Evolutionary conservation across 2,329 filamentous ascomycete genomes (phyloP), one percentile per base, ranked within the genome.

Genomic region (Dactylellina haptotyla): DNA sequence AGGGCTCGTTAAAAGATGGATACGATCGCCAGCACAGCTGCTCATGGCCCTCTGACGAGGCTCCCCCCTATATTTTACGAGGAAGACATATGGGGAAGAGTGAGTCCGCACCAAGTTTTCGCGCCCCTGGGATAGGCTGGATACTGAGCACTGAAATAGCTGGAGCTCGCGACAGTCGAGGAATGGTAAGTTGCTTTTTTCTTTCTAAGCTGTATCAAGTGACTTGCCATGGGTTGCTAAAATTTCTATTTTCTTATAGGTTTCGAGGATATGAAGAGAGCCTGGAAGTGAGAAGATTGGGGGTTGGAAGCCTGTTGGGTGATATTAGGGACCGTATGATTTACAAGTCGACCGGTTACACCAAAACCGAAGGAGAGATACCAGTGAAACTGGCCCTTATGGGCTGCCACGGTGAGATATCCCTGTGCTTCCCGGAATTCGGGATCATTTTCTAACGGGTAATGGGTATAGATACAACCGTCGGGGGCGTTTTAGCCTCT

Each of bases 41-140:
- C 93, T 1, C 95, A 98, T 80, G 92, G 91, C 0, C 87, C 90
- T 0, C 86, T 86, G 9, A 97, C 93, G 0, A 88, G 85, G 48
- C 85, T 98, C 1, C 95, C 95, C 0, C 84, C 85, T 8, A 90
- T 93, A 75, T 98, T 99, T 81, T 98, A 98, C 81, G 92, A 97
- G 79, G 80, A 85, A 14, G 53, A 32, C 6, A 43, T 72, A 26
- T 72, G 59, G 59, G 37, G 32, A 16, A 72, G 20, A 25, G 67
- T 72, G 34, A 65, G 59, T 8, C 25, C 3, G 16, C 18, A 14
- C 3, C 5, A 34, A 34, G 9, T 25, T 28, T 54, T 6, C 23
- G n/a, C n/a, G n/a, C n/a, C n/a, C n/a, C n/a, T n/a, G n/a, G 9
- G 28, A 50, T 10, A 14, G n/a, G 14, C 34, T 18, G 43, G 20